Percentiles rank a stretch among this genome's conserved stretches.
phyloP scores from a whole-genome alignment of 176 grass and related monocot genomes.

The Oryza longistaminata region DNA sequence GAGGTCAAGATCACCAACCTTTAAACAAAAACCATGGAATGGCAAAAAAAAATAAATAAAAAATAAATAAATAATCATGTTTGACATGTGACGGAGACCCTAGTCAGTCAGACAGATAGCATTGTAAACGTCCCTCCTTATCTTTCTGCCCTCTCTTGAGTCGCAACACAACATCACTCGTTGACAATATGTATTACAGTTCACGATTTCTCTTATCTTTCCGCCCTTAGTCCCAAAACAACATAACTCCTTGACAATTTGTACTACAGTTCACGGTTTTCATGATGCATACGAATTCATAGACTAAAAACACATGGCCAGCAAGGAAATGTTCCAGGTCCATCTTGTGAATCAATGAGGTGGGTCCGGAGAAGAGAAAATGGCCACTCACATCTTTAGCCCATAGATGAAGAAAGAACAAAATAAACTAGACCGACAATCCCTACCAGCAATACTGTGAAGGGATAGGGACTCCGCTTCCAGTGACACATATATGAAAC shows the following conservation, averaged over 20 bases:
- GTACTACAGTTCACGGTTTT: background rate
- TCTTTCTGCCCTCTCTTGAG: background rate
- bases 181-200: background rate
- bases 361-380: conserved; percentile 24
- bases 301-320: background rate
- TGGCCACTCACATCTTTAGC: background rate
- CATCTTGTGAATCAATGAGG: conserved; percentile 8
- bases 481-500: background rate
- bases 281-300: background rate
- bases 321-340: background rate
- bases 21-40: background rate
- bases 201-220: background rate
- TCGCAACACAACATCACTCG: too few species aligned
- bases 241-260: background rate
- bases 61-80: too few species aligned
- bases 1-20: background rate
- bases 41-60: background rate
- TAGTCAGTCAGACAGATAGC: background rate
- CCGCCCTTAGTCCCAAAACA: background rate
- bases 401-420: background rate
- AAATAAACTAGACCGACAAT: conserved; percentile 8
- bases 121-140: background rate
- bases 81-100: background rate
- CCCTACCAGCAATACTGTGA: background rate
- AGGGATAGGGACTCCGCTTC: background rate